These are phyloP conservation scores for Schizosaccharomyces versatilis DNA, from an alignment of 1,139 yeast genomes.

Conservation along the genomic window DNA sequence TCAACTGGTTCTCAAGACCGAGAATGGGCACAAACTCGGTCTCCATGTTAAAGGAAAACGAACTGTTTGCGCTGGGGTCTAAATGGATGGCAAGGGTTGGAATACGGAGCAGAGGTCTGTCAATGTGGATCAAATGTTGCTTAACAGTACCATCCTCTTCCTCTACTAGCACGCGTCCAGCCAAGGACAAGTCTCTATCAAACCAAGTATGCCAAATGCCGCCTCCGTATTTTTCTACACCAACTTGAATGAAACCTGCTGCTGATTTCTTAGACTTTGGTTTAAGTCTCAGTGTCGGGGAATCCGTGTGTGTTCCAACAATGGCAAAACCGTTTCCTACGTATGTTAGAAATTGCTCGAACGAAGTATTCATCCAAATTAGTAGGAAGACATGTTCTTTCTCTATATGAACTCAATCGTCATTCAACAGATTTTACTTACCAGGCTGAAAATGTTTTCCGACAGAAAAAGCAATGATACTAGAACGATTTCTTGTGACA, in stretches of 20 bases:
- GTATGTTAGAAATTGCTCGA: background rate
- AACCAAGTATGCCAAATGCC: slow-evolving; percentile 80
- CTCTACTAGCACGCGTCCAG: slow-evolving; percentile 67
- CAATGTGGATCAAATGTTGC: slow-evolving; percentile 53
- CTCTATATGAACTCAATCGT: no score
- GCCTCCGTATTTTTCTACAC: slow-evolving; percentile 90
- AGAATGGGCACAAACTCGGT: slow-evolving; percentile 70
- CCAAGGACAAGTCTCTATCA: slow-evolving; percentile 76
- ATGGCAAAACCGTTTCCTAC: slow-evolving; percentile 47
- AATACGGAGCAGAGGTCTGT: slow-evolving; percentile 65
- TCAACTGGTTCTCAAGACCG: slow-evolving; percentile 33
- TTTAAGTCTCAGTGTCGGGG: slow-evolving; percentile 59
- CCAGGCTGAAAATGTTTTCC: slow-evolving; percentile 46
- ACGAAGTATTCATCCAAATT: no score
- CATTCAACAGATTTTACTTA: background rate
- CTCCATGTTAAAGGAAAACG: slow-evolving; percentile 79
- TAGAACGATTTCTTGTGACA: slow-evolving; percentile 70
- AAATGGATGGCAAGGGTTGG: slow-evolving; percentile 91
- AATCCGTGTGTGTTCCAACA: slow-evolving; percentile 87
- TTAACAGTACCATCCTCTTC: slow-evolving; percentile 26
- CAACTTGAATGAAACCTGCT: slow-evolving; percentile 72
- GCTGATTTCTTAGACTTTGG: slow-evolving; percentile 52
- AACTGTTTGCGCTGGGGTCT: slow-evolving; percentile 50
- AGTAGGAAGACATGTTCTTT: no score
- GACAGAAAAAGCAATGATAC: slow-evolving; percentile 66